Evolutionary conservation across 208 protist species (phyloP).

Genomic region (Leishmania turanica): DNA sequence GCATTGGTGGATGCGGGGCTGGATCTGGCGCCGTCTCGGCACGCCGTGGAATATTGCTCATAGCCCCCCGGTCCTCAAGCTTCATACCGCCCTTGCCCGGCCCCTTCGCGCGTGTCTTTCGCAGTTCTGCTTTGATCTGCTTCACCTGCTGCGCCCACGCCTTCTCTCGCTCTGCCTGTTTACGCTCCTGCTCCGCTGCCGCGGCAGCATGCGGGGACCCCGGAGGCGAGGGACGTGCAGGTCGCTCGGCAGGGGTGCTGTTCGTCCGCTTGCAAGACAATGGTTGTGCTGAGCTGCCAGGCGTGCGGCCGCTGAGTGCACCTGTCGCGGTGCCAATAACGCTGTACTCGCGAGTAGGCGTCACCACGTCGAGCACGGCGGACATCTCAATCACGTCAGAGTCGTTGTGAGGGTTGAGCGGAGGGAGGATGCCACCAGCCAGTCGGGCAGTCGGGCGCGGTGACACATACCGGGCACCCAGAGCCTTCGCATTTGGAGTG

Average conservation of each 20-base stretch:
- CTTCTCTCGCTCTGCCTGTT: conserved; percentile 76
- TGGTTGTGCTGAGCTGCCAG: not conserved
- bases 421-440: conserved; percentile 38
- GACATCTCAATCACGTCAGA: conserved; percentile 50
- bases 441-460: conserved; percentile 26
- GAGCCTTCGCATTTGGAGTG: conserved; percentile 3
- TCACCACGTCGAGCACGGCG: conserved; percentile 25
- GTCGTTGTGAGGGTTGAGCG: conserved; percentile 24
- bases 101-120: conserved; percentile 69
- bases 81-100: conserved; percentile 27
- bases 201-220: conserved; percentile 7
- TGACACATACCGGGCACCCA: not conserved
- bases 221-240: not conserved
- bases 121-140: conserved; percentile 78
- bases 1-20: conserved; percentile 13
- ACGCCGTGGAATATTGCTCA: conserved; percentile 34
- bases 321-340: not conserved
- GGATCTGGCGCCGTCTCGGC: conserved; percentile 83
- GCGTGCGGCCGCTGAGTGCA: not conserved
- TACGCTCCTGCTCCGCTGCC: conserved; percentile 44
- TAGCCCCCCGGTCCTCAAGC: conserved; percentile 2
- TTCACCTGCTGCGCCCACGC: conserved; percentile 89
- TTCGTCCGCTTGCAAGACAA: conserved; percentile 12
- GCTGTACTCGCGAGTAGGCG: conserved; percentile 21
- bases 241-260: conserved; percentile 21